These are phyloP conservation scores for Sporothrix phasma DNA, from an alignment of 2,329 filamentous ascomycete genomes.

Conservation along the genomic window DNA sequence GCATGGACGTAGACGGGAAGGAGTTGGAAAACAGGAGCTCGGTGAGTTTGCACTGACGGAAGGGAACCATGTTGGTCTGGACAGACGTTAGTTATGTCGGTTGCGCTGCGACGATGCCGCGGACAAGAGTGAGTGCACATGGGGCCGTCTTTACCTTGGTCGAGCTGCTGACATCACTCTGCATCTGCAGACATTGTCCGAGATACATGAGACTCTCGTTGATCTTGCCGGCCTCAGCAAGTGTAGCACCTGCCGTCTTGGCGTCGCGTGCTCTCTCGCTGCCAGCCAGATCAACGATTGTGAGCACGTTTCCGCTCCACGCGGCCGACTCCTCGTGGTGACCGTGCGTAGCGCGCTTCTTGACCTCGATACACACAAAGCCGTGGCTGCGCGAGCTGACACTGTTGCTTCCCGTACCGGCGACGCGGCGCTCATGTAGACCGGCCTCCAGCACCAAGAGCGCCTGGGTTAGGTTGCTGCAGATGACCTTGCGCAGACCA, in stretches of 20 bases:
- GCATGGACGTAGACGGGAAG: constrained; percentile 53
- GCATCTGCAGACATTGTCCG: constrained; percentile 92
- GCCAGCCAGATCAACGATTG: constrained; percentile 83
- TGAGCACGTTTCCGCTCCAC: constrained; percentile 72
- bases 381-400: constrained; percentile 87
- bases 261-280: constrained; percentile 89
- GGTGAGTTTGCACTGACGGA: constrained; percentile 75
- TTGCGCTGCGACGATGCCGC: background rate
- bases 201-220: constrained; percentile 98
- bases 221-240: constrained; percentile 95
- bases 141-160: constrained; percentile 50
- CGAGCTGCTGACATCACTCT: constrained; percentile 65
- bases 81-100: background rate
- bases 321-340: constrained; percentile 36
- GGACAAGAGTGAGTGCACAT: background rate
- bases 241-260: constrained; percentile 84
- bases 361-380: constrained; percentile 92
- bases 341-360: constrained; percentile 52
- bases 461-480: constrained; percentile 70
- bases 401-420: constrained; percentile 87
- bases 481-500: constrained; percentile 82
- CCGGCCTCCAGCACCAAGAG: constrained; percentile 84
- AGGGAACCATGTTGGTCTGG: constrained; percentile 64
- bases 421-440: constrained; percentile 73
- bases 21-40: constrained; percentile 83